Evolutionary conservation across 2,329 filamentous ascomycete species (phyloP).

Genomic region (Cercospora sp.): DNA sequence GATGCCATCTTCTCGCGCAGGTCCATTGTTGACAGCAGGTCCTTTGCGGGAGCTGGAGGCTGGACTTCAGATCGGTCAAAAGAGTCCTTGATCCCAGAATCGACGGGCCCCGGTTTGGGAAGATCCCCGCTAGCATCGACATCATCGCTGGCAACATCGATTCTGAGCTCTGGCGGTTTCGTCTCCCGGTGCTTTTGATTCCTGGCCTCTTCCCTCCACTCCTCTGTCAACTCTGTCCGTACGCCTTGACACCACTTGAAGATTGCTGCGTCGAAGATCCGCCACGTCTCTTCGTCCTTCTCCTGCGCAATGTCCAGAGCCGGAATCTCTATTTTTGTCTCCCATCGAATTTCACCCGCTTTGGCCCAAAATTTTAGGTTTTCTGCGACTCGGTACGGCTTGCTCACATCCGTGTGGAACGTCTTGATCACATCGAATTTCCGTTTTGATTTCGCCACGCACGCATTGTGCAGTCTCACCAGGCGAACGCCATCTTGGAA

Average conservation of each 20-base stretch:
- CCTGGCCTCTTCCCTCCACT: constrained; percentile 55
- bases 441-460: constrained; percentile 78
- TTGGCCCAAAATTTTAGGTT: constrained; percentile 97
- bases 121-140: constrained; percentile 3
- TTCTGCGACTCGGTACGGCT: constrained; percentile 90
- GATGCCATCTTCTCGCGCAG: constrained; percentile 6
- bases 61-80: constrained; percentile 5
- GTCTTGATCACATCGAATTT: constrained; percentile 86
- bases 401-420: constrained; percentile 89
- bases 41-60: background rate
- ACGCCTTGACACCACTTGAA: constrained; percentile 81
- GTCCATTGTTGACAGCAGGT: background rate
- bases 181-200: constrained; percentile 21
- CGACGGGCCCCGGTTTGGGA: background rate
- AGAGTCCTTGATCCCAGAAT: constrained; percentile 5
- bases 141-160: constrained; percentile 26
- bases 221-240: constrained; percentile 76
- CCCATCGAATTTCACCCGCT: constrained; percentile 91
- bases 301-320: constrained; percentile 84
- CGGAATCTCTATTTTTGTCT: constrained; percentile 78
- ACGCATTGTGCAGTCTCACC: constrained; percentile 84
- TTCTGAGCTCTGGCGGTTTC: constrained; percentile 34
- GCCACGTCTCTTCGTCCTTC: constrained; percentile 66
- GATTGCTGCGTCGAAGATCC: constrained; percentile 78
- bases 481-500: constrained; percentile 79